Base-by-base conservation (phyloP, 768 basidiomycete species). In the Chalciporus chontae region DNA sequence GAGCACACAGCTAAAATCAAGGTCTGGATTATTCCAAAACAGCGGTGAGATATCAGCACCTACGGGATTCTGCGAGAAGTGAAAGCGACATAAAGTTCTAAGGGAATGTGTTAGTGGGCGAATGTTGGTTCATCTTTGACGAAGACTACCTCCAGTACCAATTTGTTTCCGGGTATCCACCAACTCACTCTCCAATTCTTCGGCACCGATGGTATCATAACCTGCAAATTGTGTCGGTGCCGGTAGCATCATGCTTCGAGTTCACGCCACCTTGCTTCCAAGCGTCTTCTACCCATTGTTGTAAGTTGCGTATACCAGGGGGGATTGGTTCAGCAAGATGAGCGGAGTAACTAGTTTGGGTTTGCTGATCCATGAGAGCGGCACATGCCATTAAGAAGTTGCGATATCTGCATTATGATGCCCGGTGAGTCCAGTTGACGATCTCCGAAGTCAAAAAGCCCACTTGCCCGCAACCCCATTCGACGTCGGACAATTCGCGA, bases 351-450 rank as follows among this genome's bases (percentile, higher is more conserved):
- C 76, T 48, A 2, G 79, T 77, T 61, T 88, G 85, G 11, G 65
- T 48, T 45, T 67, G 66, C 61, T 93, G 90, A 43, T 74, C 77
- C 77, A 88, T 82, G 18, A 93, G 75, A 5, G 80, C 77, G 3
- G 83, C 73, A 61, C 88, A 91, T 8, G 78, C 72, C 84, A 93
- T 92, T 55, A 89, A 57, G 57, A 85, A 92, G 63, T 90, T 92
- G 18, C 88, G 84, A 61, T 93, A 91, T 21, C 90, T 92, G 51
- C 29, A 31, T 31, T 13, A 24, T 13, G 15, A 44, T n/a, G 8
- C 9, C 18, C 8, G 40, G 48, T 55, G 32, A 40, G 43, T 8
- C 21, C 42, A 37, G 41, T n/a, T 38, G 32, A 41, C 57, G 26
- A 48, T 19, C 43, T 43, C 3, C 44, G 40, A 40, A 43, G 38